A percentile compares a stretch with the other conserved stretches of the same genome.
Evolutionary conservation across 2,329 filamentous ascomycete species (phyloP).

Genomic region (Neurospora sp.): DNA sequence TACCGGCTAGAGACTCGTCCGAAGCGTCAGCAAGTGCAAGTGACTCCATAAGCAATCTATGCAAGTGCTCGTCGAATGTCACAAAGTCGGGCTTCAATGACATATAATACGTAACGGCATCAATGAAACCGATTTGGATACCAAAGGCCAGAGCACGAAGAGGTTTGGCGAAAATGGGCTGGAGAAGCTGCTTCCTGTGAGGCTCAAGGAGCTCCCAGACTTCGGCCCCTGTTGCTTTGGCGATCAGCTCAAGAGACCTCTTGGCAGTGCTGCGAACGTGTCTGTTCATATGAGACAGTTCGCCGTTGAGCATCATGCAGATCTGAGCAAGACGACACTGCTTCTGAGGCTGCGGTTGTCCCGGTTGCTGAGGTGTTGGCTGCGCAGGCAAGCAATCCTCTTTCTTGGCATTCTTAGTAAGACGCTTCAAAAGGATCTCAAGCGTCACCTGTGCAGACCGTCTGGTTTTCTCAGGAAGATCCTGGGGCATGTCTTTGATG

Average conservation of each 20-base stretch:
- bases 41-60: conserved; percentile 84
- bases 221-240: conserved; percentile 64
- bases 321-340: conserved; percentile 60
- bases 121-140: conserved; percentile 96
- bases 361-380: conserved; percentile 26
- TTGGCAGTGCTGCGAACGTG: conserved; percentile 85
- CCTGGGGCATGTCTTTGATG: conserved; percentile 94
- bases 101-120: conserved; percentile 93
- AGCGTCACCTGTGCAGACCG: conserved; percentile 74
- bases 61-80: conserved; percentile 83
- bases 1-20: conserved; percentile 85
- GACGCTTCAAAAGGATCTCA: conserved; percentile 65
- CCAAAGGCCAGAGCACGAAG: conserved; percentile 85
- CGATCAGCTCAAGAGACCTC: conserved; percentile 68
- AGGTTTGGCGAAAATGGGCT: conserved; percentile 91
- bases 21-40: conserved; percentile 88
- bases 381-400: conserved; percentile 48
- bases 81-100: conserved; percentile 82
- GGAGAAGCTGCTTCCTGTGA: conserved; percentile 80
- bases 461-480: conserved; percentile 83
- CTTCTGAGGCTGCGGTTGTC: conserved; percentile 34
- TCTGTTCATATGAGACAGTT: conserved; percentile 91
- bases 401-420: conserved; percentile 69
- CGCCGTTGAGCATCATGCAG: conserved; percentile 75
- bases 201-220: conserved; percentile 83